Evolutionary conservation across 176 grass and related monocot species (phyloP), one percentile per base, ranked within the genome.

Genomic region (Eleusine coracana): DNA sequence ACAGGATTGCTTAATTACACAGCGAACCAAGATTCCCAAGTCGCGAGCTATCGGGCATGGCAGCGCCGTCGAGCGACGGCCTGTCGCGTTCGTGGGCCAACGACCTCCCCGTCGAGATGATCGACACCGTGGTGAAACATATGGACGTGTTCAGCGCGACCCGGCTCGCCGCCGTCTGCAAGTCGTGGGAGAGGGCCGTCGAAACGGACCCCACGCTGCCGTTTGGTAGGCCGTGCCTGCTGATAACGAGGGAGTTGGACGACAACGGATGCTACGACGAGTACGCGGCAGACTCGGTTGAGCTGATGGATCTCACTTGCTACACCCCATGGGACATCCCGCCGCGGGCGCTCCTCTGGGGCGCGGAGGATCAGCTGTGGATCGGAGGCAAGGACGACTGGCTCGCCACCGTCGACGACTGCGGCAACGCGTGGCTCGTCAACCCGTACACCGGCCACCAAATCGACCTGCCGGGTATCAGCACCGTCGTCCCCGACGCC

Each of bases 271-370:
- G 17, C 50, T 5, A 16, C 3, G 14, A 17, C 50, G 2, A 52
- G 15, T 17, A 17, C 50, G 50, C n/a, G 3, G 64, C 40, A 2
- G 23, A 49, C 8, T 45, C 9, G 2, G 44, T 44, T 15, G 0
- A 11, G 8, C n/a, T 70, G 6, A 1, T 3, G 13, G 52, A 70
- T 23, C 15, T 54, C 5, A 38, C 11, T 8, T 21, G 41, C 11
- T 1, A 13, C 1, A 6, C 21, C 2, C 1, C 7, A 21, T 1
- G n/a, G 7, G n/a, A 1, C 0, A 11, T 27, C 68, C 7, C 45
- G 20, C 3, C 34, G 13, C 21, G 10, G 3, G 65, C 78, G 1
- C 3, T 41, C 31, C 41, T 55, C 31, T 1, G 12, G 5, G 20
- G 6, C 12, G 7, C 37, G 17, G 2, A 3, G 1, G 0, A 2